These are phyloP conservation scores for Phytopythium aichiense DNA, from an alignment of 352 stramenopile species.

Conservation along the genomic window DNA sequence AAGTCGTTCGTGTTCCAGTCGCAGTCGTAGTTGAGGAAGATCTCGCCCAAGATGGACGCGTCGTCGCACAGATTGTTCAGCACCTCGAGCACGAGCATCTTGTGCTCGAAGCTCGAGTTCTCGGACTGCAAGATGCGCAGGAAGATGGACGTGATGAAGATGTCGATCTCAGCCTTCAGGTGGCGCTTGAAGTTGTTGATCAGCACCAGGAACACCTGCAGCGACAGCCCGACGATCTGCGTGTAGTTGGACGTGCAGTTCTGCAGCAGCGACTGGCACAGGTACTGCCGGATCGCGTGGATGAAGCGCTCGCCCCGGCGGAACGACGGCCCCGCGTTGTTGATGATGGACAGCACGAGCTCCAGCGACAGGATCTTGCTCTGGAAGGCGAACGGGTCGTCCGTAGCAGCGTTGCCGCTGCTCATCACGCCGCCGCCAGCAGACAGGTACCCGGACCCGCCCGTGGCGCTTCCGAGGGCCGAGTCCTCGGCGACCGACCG, in stretches of 20 bases:
- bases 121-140: slow-evolving; percentile 95
- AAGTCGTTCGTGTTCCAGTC: slow-evolving; percentile 97
- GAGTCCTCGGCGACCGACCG: slow-evolving; percentile 92
- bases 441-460: slow-evolving; percentile 8
- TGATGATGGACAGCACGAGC: slow-evolving; percentile 96
- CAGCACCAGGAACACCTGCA: slow-evolving; percentile 98
- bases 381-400: slow-evolving; percentile 93
- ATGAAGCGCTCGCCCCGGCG: slow-evolving; percentile 95
- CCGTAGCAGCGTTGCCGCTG: slow-evolving; percentile 28
- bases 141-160: slow-evolving; percentile 99
- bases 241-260: slow-evolving; percentile 98
- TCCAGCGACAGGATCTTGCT: slow-evolving; percentile 98
- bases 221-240: slow-evolving; percentile 93
- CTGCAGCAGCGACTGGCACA: slow-evolving; percentile 97
- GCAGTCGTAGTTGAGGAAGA: slow-evolving; percentile 99
- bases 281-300: slow-evolving; percentile 95
- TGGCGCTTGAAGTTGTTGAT: slow-evolving; percentile 93
- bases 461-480: slow-evolving; percentile 15
- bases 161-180: slow-evolving; percentile 97
- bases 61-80: slow-evolving; percentile 95
- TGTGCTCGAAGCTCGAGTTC: slow-evolving; percentile 98
- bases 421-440: neutral
- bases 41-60: slow-evolving; percentile 92
- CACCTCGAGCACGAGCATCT: slow-evolving; percentile 96
- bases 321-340: slow-evolving; percentile 95